Evolutionary conservation across 495 filamentous ascomycete genomes (phyloP).

Genomic region (Penicillium tannophilum): DNA sequence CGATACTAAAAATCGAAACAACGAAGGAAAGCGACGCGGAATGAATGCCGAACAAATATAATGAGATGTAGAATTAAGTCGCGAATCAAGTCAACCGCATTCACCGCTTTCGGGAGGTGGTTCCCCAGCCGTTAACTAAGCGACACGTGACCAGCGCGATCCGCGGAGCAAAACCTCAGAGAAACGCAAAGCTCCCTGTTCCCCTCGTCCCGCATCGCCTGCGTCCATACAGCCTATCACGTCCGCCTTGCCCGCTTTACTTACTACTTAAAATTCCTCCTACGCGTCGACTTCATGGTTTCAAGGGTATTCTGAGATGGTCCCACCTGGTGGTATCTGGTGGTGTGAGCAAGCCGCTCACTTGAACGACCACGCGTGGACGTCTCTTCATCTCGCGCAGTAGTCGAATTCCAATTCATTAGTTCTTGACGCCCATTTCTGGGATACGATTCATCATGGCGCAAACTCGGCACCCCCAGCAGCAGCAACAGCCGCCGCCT

Average conservation of each 20-base stretch:
- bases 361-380: constrained; percentile 41
- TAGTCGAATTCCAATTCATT: constrained; percentile 4
- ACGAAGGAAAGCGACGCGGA: not conserved
- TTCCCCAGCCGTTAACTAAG: constrained; percentile 1
- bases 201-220: constrained; percentile 3
- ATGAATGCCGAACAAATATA: not conserved
- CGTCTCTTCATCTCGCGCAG: constrained; percentile 31
- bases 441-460: constrained; percentile 54
- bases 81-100: not conserved
- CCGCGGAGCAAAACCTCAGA: constrained; percentile 33
- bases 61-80: constrained; percentile 3
- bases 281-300: constrained; percentile 27
- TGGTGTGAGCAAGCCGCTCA: constrained; percentile 50
- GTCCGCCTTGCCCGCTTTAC: constrained; percentile 15
- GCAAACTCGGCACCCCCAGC: constrained; percentile 54
- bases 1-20: not conserved
- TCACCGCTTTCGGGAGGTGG: not conserved
- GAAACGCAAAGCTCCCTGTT: constrained; percentile 25
- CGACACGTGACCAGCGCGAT: constrained; percentile 25
- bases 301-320: constrained; percentile 42
- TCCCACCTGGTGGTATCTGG: constrained; percentile 43
- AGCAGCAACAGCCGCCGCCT: constrained; percentile 36
- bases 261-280: constrained; percentile 7
- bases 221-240: constrained; percentile 6
- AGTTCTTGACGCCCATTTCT: constrained; percentile 4